A percentile compares a stretch with the other conserved stretches of the same genome.
Conservation (phyloP, 2,329 filamentous ascomycete genomes). For the Phialemonium atrogriseum region DNA sequence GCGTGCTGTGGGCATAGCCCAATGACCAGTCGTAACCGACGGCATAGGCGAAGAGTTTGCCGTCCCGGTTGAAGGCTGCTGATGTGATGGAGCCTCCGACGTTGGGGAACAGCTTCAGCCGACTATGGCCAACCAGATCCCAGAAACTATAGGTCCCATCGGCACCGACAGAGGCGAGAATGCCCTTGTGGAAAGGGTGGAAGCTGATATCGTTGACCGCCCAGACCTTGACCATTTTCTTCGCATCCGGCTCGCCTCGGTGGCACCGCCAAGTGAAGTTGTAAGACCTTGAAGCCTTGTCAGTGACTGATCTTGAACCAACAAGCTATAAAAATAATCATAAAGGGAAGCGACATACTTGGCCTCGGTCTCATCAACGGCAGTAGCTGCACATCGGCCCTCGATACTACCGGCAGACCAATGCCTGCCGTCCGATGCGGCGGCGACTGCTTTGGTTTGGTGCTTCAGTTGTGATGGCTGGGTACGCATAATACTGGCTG, state of each 20-base stretch:
- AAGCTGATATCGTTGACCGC: slow-evolving; percentile 23
- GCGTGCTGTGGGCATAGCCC: slow-evolving; percentile 36
- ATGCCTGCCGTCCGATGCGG: slow-evolving; percentile 17
- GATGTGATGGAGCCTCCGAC: slow-evolving; percentile 51
- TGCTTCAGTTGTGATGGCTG: slow-evolving; percentile 15
- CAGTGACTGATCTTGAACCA: too few species aligned
- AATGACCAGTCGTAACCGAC: slow-evolving; percentile 68
- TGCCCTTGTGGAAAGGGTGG: slow-evolving; percentile 15
- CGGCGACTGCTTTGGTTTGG: slow-evolving; percentile 20
- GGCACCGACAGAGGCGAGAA: slow-evolving; percentile 23
- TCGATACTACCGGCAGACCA: slow-evolving; percentile 22
- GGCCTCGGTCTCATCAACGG: slow-evolving; percentile 11
- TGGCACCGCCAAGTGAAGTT: slow-evolving; percentile 25
- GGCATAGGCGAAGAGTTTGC: slow-evolving; percentile 50
- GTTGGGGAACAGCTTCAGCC: slow-evolving; percentile 44
- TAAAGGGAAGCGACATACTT: too few species aligned
- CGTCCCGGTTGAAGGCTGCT: slow-evolving; percentile 53
- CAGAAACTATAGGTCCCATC: slow-evolving; percentile 37
- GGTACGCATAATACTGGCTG: slow-evolving; percentile 10
- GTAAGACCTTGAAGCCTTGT: too few species aligned
- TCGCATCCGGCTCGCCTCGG: slow-evolving; percentile 11
- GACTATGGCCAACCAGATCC: slow-evolving; percentile 44
- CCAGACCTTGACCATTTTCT: slow-evolving; percentile 18
- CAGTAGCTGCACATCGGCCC: slow-evolving; percentile 17
- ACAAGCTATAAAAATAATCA: too few species aligned